A percentile compares a stretch with the other conserved stretches of the same genome.
phyloP scores from a whole-genome alignment of 345 rosid species.

The Eucalyptus melliodora region DNA sequence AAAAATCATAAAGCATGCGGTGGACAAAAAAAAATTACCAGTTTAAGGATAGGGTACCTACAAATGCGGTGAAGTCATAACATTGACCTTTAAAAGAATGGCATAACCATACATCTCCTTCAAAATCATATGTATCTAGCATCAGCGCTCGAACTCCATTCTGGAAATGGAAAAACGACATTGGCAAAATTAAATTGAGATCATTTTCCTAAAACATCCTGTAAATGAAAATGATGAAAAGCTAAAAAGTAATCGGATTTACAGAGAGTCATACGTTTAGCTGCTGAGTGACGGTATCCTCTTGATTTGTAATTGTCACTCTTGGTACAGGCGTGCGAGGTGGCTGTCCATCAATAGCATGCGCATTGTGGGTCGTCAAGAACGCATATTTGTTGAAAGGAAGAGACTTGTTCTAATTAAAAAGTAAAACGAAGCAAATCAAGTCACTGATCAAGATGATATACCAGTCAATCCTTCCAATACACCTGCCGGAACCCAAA shows the following conservation, averaged over 20 bases:
- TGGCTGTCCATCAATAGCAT: conserved; percentile 44
- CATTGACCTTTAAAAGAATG: conserved; percentile 56
- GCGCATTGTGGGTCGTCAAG: conserved; percentile 61
- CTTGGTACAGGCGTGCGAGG: conserved; percentile 39
- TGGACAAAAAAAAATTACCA: background rate
- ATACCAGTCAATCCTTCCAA: background rate
- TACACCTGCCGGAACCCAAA: background rate
- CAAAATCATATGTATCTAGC: conserved; percentile 63
- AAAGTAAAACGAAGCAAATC: background rate
- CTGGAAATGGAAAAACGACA: background rate
- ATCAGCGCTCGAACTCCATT: conserved; percentile 60
- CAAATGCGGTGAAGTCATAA: conserved; percentile 51
- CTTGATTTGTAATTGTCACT: conserved; percentile 44
- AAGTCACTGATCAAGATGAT: background rate
- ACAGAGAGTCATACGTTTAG: conserved; percentile 24
- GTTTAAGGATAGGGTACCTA: background rate
- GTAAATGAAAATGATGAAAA: background rate
- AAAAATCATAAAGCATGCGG: background rate
- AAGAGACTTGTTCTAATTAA: conserved; percentile 42
- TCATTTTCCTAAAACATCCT: background rate
- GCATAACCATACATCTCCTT: conserved; percentile 59
- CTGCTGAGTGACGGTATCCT: conserved; percentile 48
- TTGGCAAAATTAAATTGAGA: background rate
- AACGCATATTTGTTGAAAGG: conserved; percentile 66
- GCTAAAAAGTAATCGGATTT: background rate